phyloP scores from a whole-genome alignment of 108 stramenopile genomes.

The Pseudonitzschia multistriata region DNA sequence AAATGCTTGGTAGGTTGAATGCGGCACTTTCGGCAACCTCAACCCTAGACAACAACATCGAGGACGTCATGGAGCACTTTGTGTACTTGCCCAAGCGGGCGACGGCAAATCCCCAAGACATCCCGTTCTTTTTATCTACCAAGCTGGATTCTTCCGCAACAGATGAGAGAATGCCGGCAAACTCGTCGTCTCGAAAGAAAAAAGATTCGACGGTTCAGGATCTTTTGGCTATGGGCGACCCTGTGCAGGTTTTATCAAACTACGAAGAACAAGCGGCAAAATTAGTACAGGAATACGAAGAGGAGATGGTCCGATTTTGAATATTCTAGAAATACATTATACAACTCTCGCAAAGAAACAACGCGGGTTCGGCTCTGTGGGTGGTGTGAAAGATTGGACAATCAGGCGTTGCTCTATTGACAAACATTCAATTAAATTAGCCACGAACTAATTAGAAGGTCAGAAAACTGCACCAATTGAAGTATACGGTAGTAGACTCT shows the following conservation, averaged over 20 bases:
- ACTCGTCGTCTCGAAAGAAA: conserved; percentile 20
- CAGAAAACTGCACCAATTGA: background rate
- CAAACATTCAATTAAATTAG: too few species aligned
- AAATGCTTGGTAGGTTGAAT: conserved; percentile 81
- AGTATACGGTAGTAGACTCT: background rate
- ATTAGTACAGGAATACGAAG: conserved; percentile 73
- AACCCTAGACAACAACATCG: conserved; percentile 71
- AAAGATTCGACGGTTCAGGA: conserved; percentile 20
- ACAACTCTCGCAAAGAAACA: too few species aligned
- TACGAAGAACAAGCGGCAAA: conserved; percentile 69
- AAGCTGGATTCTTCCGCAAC: conserved; percentile 50
- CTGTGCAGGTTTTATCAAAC: conserved; percentile 47
- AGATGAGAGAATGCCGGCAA: conserved; percentile 27
- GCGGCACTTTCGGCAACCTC: conserved; percentile 80
- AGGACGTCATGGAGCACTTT: conserved; percentile 80
- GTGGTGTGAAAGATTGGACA: too few species aligned
- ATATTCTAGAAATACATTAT: too few species aligned
- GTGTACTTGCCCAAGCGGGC: conserved; percentile 75
- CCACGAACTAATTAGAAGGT: background rate
- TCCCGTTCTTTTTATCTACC: conserved; percentile 84
- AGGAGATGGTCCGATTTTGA: conserved; percentile 83
- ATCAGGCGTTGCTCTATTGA: too few species aligned
- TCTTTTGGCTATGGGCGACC: conserved; percentile 36
- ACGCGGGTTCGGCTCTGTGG: too few species aligned
- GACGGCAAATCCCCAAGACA: conserved; percentile 79